Base-by-base conservation (phyloP, 2,329 filamentous ascomycete genomes). In the Fusarium marasasianum region DNA sequence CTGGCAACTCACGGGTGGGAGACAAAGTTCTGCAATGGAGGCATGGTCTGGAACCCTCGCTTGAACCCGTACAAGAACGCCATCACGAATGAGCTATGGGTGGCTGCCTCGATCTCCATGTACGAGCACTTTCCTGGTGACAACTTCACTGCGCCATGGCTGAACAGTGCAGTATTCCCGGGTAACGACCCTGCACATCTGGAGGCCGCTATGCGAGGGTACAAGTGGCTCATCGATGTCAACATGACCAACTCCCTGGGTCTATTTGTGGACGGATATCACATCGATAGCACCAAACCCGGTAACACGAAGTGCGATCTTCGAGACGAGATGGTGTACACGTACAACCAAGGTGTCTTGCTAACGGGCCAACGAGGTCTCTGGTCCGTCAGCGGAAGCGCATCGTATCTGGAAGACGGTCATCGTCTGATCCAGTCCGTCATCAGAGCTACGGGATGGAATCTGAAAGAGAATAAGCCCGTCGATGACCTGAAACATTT, bases 281-380 rank as follows among this genome's bases (percentile, higher is more conserved):
- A 98, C 81, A 92, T 98, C 78, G 84, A 85, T 33, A 88, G 90
- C 64, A 83, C 84, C 12, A 87, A 87, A 67, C 87, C 86, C 33
- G 90, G 91, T 56, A 94, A 93, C 63, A 91, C 89, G 1, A 87
- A 90, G 72, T 98, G 96, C 81, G 94, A 98, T 79, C 81, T 89
- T 56, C 90, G 95, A 55, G 94, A 98, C 81, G 91, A 95, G 76
- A 96, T 95, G 91, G 92, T 98, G 14, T 98, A 95, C 82, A 97
- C 95, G 0, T 98, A 98, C 84, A 98, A 98, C 83, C 96, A 98
- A 82, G 96, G 95, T 29, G 94, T 98, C 8, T 79, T 98, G 3
- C 88, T 98, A 29, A 95, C 93, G 9, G 95, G 94, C 18, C 89
- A 94, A 63, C 90, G 94, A 40, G 93, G 92, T 3, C 87, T 98